phyloP scores from a whole-genome alignment of 306 rosid genomes.

The Dalbergia oliveri region DNA sequence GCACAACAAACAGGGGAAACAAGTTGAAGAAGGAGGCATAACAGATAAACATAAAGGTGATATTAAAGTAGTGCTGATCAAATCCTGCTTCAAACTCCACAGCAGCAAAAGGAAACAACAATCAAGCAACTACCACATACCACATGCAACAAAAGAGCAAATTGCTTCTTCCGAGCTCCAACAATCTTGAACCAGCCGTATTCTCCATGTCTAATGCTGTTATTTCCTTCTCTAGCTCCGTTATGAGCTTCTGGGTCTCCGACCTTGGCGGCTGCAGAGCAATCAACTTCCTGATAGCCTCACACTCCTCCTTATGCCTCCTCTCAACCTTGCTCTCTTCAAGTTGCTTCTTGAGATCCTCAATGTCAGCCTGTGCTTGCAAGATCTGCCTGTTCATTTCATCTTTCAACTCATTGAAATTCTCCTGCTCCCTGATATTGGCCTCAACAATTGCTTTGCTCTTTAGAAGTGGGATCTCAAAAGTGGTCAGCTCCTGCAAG shows the following conservation, averaged over 20 bases:
- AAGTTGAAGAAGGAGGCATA: background rate
- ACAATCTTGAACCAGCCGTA: slow-evolving; percentile 70
- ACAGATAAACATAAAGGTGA: background rate
- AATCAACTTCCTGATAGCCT: slow-evolving; percentile 82
- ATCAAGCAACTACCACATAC: slow-evolving; percentile 53
- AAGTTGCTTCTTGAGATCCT: slow-evolving; percentile 71
- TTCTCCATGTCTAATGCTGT: slow-evolving; percentile 72
- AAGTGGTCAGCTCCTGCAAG: slow-evolving; percentile 83
- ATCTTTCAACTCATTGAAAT: slow-evolving; percentile 82
- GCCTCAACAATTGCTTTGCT: slow-evolving; percentile 89
- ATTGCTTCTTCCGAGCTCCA: slow-evolving; percentile 97
- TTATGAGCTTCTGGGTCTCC: slow-evolving; percentile 62
- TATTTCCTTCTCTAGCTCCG: slow-evolving; percentile 77
- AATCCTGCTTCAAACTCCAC: background rate
- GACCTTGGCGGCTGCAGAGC: slow-evolving; percentile 75
- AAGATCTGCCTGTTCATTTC: slow-evolving; percentile 78
- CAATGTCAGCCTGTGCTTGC: slow-evolving; percentile 82
- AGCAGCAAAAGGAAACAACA: slow-evolving; percentile 22
- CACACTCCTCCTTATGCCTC: slow-evolving; percentile 91
- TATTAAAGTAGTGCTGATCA: background rate
- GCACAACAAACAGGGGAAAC: slow-evolving; percentile 6
- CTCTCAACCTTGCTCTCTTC: slow-evolving; percentile 92
- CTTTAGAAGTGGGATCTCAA: slow-evolving; percentile 89
- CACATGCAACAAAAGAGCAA: slow-evolving; percentile 84
- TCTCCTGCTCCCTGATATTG: slow-evolving; percentile 84